These are phyloP conservation scores for Silene latifolia DNA, from an alignment of 148 eudicot species.

Conservation along the genomic window DNA sequence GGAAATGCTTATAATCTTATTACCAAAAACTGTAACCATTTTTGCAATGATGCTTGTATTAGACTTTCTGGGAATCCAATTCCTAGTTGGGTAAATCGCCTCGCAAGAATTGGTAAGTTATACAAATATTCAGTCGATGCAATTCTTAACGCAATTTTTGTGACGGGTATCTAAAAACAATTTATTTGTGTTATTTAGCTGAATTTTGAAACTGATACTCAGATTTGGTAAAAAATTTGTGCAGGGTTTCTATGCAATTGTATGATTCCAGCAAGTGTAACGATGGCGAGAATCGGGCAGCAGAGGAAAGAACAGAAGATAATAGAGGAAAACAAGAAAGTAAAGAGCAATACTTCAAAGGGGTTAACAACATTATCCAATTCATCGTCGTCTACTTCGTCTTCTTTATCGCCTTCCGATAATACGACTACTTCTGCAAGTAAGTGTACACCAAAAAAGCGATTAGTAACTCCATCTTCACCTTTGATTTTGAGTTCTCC, in stretches of 20 bases:
- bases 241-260: constrained; percentile 60
- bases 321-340: constrained; percentile 18
- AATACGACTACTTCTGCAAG: neutral
- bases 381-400: constrained; percentile 24
- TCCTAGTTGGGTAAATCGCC: constrained; percentile 66
- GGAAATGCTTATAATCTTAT: constrained; percentile 63
- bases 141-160: too few relatives aligned
- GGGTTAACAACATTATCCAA: constrained; percentile 24
- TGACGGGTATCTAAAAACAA: too few relatives aligned
- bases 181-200: neutral
- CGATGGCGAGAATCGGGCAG: constrained; percentile 32
- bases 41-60: constrained; percentile 57
- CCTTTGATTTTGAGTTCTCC: constrained; percentile 32
- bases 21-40: constrained; percentile 66
- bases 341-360: constrained; percentile 19
- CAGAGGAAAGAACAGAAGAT: constrained; percentile 21
- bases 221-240: neutral
- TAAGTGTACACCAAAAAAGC: constrained; percentile 13
- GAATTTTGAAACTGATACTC: neutral
- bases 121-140: too few relatives aligned
- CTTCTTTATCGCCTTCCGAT: constrained; percentile 18
- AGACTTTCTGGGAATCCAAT: constrained; percentile 53
- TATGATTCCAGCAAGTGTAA: constrained; percentile 43
- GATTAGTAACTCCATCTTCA: constrained; percentile 29
- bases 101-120: constrained; percentile 45